phyloP scores from a whole-genome alignment of 2,329 filamentous ascomycete genomes.

The Monilinia laxa region DNA sequence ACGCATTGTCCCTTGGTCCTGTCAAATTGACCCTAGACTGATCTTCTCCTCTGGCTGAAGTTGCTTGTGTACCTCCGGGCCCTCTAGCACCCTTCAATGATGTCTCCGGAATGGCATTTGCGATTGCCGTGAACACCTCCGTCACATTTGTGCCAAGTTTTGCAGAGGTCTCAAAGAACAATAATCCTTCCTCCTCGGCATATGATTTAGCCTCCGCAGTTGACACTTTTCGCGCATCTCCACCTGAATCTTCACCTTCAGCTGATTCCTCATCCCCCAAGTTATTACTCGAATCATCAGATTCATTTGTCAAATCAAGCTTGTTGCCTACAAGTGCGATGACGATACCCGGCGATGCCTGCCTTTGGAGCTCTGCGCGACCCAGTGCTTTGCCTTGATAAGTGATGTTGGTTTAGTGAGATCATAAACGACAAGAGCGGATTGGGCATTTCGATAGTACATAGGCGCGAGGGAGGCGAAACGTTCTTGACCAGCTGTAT shows the following conservation, averaged over 20 bases:
- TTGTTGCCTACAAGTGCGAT: slow-evolving; percentile 98
- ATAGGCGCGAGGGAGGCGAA: slow-evolving; percentile 96
- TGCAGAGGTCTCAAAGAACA: slow-evolving; percentile 98
- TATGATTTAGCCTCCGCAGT: slow-evolving; percentile 91
- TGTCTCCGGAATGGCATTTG: slow-evolving; percentile 95
- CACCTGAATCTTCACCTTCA: slow-evolving; percentile 60
- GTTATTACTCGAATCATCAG: slow-evolving; percentile 48
- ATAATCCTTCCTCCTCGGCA: slow-evolving; percentile 86
- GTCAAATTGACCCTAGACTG: slow-evolving; percentile 78
- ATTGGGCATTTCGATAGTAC: slow-evolving; percentile 99
- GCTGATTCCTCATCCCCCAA: slow-evolving; percentile 48
- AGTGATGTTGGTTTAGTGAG: slow-evolving; percentile 95
- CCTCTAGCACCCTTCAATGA: slow-evolving; percentile 86
- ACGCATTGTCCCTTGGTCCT: slow-evolving; percentile 68
- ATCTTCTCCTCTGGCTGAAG: slow-evolving; percentile 61
- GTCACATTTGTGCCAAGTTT: slow-evolving; percentile 94
- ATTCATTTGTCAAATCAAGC: slow-evolving; percentile 76
- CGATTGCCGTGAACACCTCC: slow-evolving; percentile 96
- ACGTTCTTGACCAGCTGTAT: slow-evolving; percentile 95
- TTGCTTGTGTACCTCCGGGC: slow-evolving; percentile 57
- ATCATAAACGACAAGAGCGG: slow-evolving; percentile 96
- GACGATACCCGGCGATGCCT: slow-evolving; percentile 93
- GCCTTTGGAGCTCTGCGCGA: slow-evolving; percentile 92
- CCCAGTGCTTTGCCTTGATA: slow-evolving; percentile 97
- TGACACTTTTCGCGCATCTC: slow-evolving; percentile 81